Evolutionary conservation across 2,329 filamentous ascomycete species (phyloP).

Genomic region (Aspergillus chevalieri): DNA sequence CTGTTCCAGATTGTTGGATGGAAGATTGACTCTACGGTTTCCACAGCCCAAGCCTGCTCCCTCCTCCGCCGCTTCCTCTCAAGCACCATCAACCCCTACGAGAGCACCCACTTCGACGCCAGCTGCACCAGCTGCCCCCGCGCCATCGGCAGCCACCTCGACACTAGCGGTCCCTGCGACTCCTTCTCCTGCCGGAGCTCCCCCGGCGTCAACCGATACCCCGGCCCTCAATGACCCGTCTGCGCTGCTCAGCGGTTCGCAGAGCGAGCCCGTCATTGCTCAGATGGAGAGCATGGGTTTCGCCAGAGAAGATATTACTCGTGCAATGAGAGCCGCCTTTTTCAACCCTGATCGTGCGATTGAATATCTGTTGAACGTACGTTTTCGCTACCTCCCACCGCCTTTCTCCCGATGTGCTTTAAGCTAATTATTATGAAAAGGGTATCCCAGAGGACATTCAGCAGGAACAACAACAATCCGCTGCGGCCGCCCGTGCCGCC

Average conservation of each 20-base stretch:
- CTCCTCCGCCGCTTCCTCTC: constrained; percentile 31
- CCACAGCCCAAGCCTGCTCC: constrained; percentile 65
- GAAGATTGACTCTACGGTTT: constrained; percentile 7
- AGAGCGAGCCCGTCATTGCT: constrained; percentile 73
- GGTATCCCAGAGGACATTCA: constrained; percentile 84
- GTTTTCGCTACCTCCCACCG: constrained; percentile 27
- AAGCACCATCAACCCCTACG: constrained; percentile 34
- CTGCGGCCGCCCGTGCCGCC: constrained; percentile 41
- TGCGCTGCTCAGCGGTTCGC: constrained; percentile 76
- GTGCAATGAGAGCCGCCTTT: constrained; percentile 91
- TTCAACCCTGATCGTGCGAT: constrained; percentile 96
- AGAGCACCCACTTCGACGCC: constrained; percentile 37
- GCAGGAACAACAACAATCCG: constrained; percentile 61
- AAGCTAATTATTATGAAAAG: constrained; percentile 39
- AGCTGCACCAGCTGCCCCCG: constrained; percentile 40
- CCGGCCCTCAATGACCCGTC: constrained; percentile 63
- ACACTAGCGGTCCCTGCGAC: constrained; percentile 43
- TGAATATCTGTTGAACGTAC: constrained; percentile 83
- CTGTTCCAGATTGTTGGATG: not conserved
- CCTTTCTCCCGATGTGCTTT: not conserved
- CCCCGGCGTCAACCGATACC: constrained; percentile 34
- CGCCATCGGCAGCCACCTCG: constrained; percentile 41
- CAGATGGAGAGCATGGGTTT: constrained; percentile 99
- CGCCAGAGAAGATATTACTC: constrained; percentile 76
- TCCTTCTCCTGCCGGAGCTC: constrained; percentile 42